phyloP scores from a whole-genome alignment of 2,329 filamentous ascomycete species.

The Fusarium sp. region DNA sequence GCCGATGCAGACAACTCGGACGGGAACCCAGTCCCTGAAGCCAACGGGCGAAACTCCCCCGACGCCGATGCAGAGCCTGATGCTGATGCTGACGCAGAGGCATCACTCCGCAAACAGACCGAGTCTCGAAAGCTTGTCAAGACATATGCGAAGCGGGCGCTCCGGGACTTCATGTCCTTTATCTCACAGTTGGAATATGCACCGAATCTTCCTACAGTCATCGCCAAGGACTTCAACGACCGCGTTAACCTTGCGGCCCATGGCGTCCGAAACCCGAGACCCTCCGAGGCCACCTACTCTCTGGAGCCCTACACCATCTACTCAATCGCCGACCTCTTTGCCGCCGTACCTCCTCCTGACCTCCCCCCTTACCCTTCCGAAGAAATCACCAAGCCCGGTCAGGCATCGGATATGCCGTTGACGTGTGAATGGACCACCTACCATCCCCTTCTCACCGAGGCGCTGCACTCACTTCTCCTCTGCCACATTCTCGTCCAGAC shows the following conservation, averaged over 20 bases:
- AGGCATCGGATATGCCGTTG: conserved; percentile 47
- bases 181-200: conserved; percentile 83
- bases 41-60: not conserved
- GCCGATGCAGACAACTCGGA: conserved; percentile 4
- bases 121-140: conserved; percentile 74
- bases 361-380: conserved; percentile 75
- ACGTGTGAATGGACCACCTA: conserved; percentile 68
- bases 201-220: conserved; percentile 72
- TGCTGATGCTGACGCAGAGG: conserved; percentile 1
- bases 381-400: conserved; percentile 45
- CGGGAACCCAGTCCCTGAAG: not conserved
- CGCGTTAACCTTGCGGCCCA: conserved; percentile 69
- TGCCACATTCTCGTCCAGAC: conserved; percentile 86
- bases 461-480: conserved; percentile 81
- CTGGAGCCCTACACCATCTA: conserved; percentile 55
- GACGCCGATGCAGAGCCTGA: conserved; percentile 6
- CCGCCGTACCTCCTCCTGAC: conserved; percentile 72
- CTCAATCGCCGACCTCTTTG: conserved; percentile 74
- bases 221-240: conserved; percentile 67
- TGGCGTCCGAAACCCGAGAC: conserved; percentile 56
- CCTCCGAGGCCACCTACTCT: conserved; percentile 45
- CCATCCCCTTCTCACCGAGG: conserved; percentile 83
- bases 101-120: conserved; percentile 28
- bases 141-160: conserved; percentile 78
- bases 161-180: conserved; percentile 80